Base-by-base conservation (phyloP, 768 basidiomycete species). In the Zangia roseola region DNA sequence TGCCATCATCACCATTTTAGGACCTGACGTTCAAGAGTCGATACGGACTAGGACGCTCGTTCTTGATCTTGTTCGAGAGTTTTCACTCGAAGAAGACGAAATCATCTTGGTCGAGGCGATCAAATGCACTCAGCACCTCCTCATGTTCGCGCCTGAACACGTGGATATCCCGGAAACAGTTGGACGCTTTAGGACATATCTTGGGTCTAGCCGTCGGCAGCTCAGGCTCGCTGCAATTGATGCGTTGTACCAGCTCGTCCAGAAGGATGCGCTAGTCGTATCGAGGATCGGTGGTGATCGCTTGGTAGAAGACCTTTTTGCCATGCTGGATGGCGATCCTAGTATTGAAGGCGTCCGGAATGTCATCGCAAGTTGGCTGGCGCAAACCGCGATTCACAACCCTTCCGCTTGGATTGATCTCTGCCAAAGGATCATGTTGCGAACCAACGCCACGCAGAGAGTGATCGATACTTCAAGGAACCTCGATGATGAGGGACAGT, bases 381-480 rank as follows among this genome's bases (percentile, higher is more conserved):
- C 88, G 54, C 97, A 99, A 67, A 98, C 97, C 0, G 94, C 92
- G 1, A 77, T 90, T 17, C 82, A 90, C 48, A 91, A 94, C 53
- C 95, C 97, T 0, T 93, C 89, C 0, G 97, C 94, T 1, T 99
- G 97, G 97, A 97, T 99, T 47, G 94, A 94, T 62, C 77, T 98
- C 2, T 98, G 95, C 60, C 95, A 97, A 67, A 77, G 93, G 21
- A 98, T 99, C 62, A 97, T 99, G 93, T 85, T 91, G 6, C 79
- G 91, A 10, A 94, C 93, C 10, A 93, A 91, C 5, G 91, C 89
- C 1, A 84, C 86, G 3, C 90, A 88, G 59, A 86, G 83, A 59
- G 81, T 80, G 13, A 77, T 78, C 1, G 83, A 89, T 51, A 82
- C 83, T 5, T 78, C 83, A 0, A 48, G 67, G 10, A 81, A 77